Base-by-base conservation (phyloP, 139 green algal species). In the Volvox reticuliferus region DNA sequence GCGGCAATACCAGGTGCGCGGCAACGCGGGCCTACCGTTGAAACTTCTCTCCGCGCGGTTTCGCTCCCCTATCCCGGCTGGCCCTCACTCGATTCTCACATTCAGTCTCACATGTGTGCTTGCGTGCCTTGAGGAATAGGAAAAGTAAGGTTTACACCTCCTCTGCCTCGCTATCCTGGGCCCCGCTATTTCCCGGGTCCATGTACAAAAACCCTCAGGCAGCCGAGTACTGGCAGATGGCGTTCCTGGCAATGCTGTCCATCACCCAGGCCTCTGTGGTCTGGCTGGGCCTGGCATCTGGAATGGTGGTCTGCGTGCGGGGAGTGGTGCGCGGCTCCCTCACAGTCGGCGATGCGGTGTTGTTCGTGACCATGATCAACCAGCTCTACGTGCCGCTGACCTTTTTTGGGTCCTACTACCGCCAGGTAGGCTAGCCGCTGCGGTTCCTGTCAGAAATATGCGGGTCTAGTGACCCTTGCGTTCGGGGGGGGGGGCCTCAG, bases 311-410 rank as follows among this genome's bases (percentile, higher is more conserved):
- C 61, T 98, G 96, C 63, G 93, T 97, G 76, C 87, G 77, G 68
- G 93, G 92, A 30, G 93, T 96, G 37, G 93, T 92, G 61, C 65
- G 33, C 1, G 94, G 95, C 17, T 86, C 50, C 9, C 95, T 98
- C 12, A 97, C 94, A 20, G 97, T 99, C 24, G 97, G 97, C 9
- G 97, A 99, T 79, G 95, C 94, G 0, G 97, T 99, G 79, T 95
- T 99, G 30, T 99, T 99, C 91, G 92, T 98, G 17, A 96, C 96
- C 17, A 93, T 99, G 77, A 97, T 99, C 91, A 93, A 96, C 82
- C 97, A 99, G 94, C 95, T 99, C 28, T 98, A 98, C 90, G 94
- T 94, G 21, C 97, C 97, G 12, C 96, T 99, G 69, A 97, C 97
- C 84, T 99, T 96, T 91, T 98, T 99, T 82, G 97, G 97, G 33